These are phyloP conservation scores for Leccinum sublutescens DNA, from an alignment of 768 basidiomycete species.

Conservation along the genomic window DNA sequence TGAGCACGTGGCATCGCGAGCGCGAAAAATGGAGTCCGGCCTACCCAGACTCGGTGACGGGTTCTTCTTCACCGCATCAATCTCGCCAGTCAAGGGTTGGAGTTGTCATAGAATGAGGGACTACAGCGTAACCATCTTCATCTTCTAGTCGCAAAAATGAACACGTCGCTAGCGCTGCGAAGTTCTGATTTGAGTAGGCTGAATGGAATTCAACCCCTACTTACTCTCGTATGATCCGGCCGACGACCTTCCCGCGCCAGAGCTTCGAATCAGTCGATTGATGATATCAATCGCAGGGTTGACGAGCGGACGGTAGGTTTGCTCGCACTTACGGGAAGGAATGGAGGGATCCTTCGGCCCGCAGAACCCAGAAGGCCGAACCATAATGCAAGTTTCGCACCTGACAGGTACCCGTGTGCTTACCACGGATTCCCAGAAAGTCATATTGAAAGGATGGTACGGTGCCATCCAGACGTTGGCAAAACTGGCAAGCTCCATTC, in stretches of 20 bases:
- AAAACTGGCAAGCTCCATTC: not conserved
- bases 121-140: not conserved
- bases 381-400: not conserved
- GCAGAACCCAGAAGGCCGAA: constrained; percentile 4
- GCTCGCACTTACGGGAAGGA: constrained; percentile 10
- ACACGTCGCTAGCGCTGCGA: not conserved
- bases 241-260: constrained; percentile 4
- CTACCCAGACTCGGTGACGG: not conserved
- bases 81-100: not conserved
- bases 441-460: constrained; percentile 9
- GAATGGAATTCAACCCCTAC: not conserved
- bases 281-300: not conserved
- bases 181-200: constrained; percentile 2
- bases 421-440: constrained; percentile 15
- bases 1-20: not conserved
- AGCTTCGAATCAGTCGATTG: not conserved
- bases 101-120: constrained; percentile 11
- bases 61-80: not conserved
- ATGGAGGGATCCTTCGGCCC: constrained; percentile 12
- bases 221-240: constrained; percentile 21
- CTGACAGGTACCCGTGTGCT: not conserved
- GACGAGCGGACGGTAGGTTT: constrained; percentile 3
- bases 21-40: constrained; percentile 11
- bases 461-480: not conserved
- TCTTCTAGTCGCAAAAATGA: constrained; percentile 10